These are phyloP conservation scores for Colletotrichum sp. DNA, from an alignment of 2,329 filamentous ascomycete genomes.

Conservation along the genomic window DNA sequence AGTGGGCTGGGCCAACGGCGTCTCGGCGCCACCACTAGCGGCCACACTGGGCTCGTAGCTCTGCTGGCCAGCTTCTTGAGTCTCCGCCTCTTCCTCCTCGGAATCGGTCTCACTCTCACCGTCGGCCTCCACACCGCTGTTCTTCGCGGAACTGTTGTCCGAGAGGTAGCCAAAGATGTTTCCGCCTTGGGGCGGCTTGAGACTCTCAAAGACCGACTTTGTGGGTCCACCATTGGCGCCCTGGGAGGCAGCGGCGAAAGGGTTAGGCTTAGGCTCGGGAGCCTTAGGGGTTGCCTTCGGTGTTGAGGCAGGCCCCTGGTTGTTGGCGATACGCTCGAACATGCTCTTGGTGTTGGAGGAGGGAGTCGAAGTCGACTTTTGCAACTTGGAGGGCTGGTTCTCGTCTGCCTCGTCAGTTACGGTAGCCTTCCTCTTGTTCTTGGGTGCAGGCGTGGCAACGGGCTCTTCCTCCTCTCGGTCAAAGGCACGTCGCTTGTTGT, in stretches of 20 bases:
- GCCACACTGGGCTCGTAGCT: conserved; percentile 49
- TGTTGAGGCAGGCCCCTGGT: conserved; percentile 36
- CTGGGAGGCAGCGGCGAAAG: conserved; percentile 37
- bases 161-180: conserved; percentile 69
- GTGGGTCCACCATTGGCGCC: conserved; percentile 41
- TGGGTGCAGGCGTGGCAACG: conserved; percentile 41
- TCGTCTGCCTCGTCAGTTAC: conserved; percentile 48
- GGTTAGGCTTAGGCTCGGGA: conserved; percentile 33
- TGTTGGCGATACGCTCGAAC: conserved; percentile 64
- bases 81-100: conserved; percentile 43
- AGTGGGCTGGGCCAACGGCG: conserved; percentile 40
- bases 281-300: conserved; percentile 35
- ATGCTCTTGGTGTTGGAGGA: conserved; percentile 62
- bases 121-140: conserved; percentile 55
- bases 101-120: conserved; percentile 50
- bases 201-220: conserved; percentile 47
- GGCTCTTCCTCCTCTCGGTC: conserved; percentile 41
- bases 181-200: conserved; percentile 36
- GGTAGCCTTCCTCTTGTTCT: conserved; percentile 59
- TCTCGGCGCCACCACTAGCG: conserved; percentile 45
- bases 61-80: conserved; percentile 46
- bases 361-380: conserved; percentile 47
- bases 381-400: conserved; percentile 54
- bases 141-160: conserved; percentile 59
- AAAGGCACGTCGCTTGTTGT: conserved; percentile 55